Percentiles rank a stretch among this genome's conserved stretches.
Conservation (phyloP, 2,329 filamentous ascomycete genomes). For the Trichoderma lentiforme region DNA sequence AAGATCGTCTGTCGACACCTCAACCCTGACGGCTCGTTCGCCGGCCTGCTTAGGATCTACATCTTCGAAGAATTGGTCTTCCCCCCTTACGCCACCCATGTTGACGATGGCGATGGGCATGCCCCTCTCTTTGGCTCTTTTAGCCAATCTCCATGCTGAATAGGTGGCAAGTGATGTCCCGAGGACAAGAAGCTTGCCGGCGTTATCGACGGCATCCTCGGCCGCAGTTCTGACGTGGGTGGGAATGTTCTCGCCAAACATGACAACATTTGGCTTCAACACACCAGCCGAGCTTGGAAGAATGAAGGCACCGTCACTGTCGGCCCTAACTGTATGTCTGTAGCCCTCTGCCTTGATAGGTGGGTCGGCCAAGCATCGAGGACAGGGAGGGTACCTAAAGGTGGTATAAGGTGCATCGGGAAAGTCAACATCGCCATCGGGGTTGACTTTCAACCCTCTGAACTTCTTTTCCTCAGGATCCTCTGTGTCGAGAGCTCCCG, state of each 20-base stretch:
- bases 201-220: slow-evolving; percentile 74
- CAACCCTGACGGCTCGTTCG: slow-evolving; percentile 52
- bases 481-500: slow-evolving; percentile 74
- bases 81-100: slow-evolving; percentile 76
- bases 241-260: slow-evolving; percentile 91
- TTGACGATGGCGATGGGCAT: slow-evolving; percentile 89
- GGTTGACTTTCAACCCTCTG: slow-evolving; percentile 77
- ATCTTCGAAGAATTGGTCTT: slow-evolving; percentile 66
- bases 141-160: slow-evolving; percentile 87
- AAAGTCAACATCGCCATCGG: slow-evolving; percentile 91
- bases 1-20: slow-evolving; percentile 55
- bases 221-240: slow-evolving; percentile 67
- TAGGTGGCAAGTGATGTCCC: slow-evolving; percentile 93
- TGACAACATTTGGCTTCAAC: slow-evolving; percentile 87
- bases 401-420: slow-evolving; percentile 83
- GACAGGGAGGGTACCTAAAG: slow-evolving; percentile 89
- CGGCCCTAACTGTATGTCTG: slow-evolving; percentile 61
- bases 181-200: slow-evolving; percentile 71
- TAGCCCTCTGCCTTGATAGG: slow-evolving; percentile 54
- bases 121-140: slow-evolving; percentile 73
- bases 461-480: slow-evolving; percentile 65
- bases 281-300: slow-evolving; percentile 67
- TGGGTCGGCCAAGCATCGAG: slow-evolving; percentile 67
- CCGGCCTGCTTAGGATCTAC: slow-evolving; percentile 52
- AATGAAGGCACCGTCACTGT: slow-evolving; percentile 77